These are phyloP conservation scores for Leccinum sublutescens DNA, from an alignment of 768 basidiomycete genomes.

Conservation along the genomic window DNA sequence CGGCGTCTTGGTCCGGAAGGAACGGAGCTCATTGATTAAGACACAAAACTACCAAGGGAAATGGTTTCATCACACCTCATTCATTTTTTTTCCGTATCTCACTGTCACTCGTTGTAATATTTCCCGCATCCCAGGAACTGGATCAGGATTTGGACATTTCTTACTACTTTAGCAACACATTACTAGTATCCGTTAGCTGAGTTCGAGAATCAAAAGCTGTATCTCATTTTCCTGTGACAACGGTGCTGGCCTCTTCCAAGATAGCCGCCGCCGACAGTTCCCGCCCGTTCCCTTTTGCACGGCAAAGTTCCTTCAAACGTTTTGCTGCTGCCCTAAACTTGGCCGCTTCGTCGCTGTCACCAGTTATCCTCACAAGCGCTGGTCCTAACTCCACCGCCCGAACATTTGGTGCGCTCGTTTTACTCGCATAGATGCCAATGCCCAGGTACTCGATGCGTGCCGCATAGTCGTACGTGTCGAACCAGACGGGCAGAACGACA, in stretches of 20 bases:
- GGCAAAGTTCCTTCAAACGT: constrained; percentile 2
- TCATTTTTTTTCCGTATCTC: not conserved
- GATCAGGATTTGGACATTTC: constrained; percentile 5
- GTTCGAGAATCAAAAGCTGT: not conserved
- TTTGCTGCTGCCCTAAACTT: constrained; percentile 3
- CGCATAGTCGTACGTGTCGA: no score
- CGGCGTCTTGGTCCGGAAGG: constrained; percentile 22
- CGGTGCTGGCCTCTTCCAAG: not conserved
- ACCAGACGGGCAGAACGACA: no score
- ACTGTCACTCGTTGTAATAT: not conserved
- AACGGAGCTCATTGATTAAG: constrained; percentile 23
- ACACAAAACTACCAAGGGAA: not conserved
- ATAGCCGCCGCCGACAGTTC: not conserved
- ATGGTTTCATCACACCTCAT: not conserved
- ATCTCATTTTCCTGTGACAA: not conserved
- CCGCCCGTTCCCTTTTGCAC: not conserved
- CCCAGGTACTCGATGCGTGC: no score
- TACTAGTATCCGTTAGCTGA: not conserved
- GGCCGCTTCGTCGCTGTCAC: constrained; percentile 3
- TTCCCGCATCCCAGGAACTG: constrained; percentile 23
- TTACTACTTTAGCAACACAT: not conserved
- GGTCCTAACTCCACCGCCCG: no score
- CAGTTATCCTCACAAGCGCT: not conserved
- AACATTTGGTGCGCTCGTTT: no score
- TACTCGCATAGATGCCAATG: no score